phyloP scores from a whole-genome alignment of 441 rosid genomes.

The Eutrema salsugineum region DNA sequence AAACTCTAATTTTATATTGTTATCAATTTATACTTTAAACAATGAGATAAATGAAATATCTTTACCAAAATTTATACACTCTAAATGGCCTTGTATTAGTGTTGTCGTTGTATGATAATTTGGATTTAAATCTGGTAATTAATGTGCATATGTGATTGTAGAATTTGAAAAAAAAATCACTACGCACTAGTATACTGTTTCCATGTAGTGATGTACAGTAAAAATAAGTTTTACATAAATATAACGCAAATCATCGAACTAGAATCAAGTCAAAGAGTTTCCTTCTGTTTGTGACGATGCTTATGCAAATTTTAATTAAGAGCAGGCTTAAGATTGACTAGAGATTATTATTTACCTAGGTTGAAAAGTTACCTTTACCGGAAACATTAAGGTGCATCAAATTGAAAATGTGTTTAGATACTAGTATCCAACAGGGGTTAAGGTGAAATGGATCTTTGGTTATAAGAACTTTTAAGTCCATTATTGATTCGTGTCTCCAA shows the following conservation, averaged over 20 bases:
- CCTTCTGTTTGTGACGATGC: not conserved
- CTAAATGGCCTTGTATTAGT: not conserved
- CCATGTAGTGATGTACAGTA: not conserved
- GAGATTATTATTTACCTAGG: not conserved
- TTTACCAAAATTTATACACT: not conserved
- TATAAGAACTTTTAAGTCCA: constrained; percentile 13
- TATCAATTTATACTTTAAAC: not conserved
- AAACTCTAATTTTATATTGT: not conserved
- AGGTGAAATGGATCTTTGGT: constrained; percentile 3
- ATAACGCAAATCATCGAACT: not conserved
- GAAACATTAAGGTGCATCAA: not conserved
- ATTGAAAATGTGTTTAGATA: not conserved
- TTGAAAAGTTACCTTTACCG: not conserved
- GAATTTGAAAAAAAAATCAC: not conserved
- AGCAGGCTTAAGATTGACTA: not conserved
- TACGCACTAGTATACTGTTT: not conserved
- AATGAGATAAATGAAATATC: not conserved
- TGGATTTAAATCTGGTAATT: not conserved
- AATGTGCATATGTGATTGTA: not conserved
- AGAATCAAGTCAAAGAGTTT: not conserved
- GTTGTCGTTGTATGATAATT: not conserved
- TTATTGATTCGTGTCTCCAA: constrained; percentile 19
- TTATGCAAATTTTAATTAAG: not conserved
- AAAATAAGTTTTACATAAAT: not conserved
- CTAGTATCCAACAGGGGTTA: constrained; percentile 3